These are phyloP conservation scores for Schizophyllum amplum DNA, from an alignment of 1,284 basidiomycete species.

Conservation along the genomic window DNA sequence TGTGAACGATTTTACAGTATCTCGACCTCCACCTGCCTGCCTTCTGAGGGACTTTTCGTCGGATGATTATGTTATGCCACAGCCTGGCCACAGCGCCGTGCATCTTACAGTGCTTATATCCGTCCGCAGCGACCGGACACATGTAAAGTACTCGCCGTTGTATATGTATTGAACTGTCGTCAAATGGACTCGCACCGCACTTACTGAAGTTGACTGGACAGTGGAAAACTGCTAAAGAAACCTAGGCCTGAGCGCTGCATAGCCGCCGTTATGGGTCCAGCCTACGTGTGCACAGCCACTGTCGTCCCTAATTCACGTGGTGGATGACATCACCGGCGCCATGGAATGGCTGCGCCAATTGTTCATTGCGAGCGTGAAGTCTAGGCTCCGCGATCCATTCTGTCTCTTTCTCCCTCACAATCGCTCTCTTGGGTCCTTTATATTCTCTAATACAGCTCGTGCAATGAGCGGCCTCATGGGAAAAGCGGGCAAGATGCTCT, in stretches of 20 bases:
- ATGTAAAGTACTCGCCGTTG: too few relatives aligned
- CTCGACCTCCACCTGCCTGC: background rate
- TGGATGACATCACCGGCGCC: background rate
- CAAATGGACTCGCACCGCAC: too few relatives aligned
- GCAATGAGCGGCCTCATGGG: slow-evolving; percentile 24
- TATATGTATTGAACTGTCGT: too few relatives aligned
- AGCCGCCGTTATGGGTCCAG: background rate
- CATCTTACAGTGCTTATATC: too few relatives aligned
- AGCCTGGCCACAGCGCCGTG: too few relatives aligned
- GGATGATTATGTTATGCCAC: too few relatives aligned
- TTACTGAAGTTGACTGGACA: too few relatives aligned
- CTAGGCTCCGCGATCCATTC: background rate
- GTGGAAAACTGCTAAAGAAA: too few relatives aligned
- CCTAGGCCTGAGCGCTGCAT: too few relatives aligned
- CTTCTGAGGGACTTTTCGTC: too few relatives aligned
- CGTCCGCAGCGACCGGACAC: too few relatives aligned
- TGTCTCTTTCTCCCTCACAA: background rate
- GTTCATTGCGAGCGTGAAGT: background rate
- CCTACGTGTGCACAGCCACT: background rate
- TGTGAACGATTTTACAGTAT: background rate
- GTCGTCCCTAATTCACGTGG: background rate
- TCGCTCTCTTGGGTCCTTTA: background rate
- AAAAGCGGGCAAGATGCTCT: slow-evolving; percentile 47
- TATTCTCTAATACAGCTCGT: background rate
- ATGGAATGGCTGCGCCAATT: background rate